These are phyloP conservation scores for Suhomyces wounanorum DNA, from an alignment of 1,139 yeast species.

Conservation along the genomic window DNA sequence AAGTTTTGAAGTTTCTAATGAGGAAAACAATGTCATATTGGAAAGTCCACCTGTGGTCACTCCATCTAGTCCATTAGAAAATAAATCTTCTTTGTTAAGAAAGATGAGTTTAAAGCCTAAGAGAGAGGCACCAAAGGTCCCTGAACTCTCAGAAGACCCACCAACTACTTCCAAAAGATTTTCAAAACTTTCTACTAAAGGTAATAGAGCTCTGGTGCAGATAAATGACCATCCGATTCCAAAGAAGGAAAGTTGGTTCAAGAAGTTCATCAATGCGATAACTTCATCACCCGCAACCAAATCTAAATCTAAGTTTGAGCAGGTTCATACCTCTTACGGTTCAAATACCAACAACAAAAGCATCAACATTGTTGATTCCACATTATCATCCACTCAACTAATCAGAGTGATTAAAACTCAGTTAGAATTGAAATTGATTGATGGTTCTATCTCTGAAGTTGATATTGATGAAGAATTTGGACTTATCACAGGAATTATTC, in stretches of 20 bases:
- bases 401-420: slow-evolving; percentile 41
- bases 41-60: neutral
- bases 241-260: slow-evolving; percentile 37
- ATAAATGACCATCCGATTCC: slow-evolving; percentile 15
- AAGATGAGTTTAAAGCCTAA: slow-evolving; percentile 43
- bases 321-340: neutral
- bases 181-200: slow-evolving; percentile 25
- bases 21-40: neutral
- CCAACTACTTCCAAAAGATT: slow-evolving; percentile 22
- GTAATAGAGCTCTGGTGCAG: slow-evolving; percentile 13
- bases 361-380: slow-evolving; percentile 38
- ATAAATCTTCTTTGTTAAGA: slow-evolving; percentile 25
- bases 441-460: slow-evolving; percentile 50
- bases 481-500: slow-evolving; percentile 47
- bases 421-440: slow-evolving; percentile 50
- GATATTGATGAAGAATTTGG: slow-evolving; percentile 48
- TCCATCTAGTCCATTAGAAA: slow-evolving; percentile 4
- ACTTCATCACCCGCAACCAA: slow-evolving; percentile 15
- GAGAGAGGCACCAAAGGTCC: slow-evolving; percentile 49
- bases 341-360: slow-evolving; percentile 20
- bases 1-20: neutral
- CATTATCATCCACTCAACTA: slow-evolving; percentile 32
- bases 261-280: slow-evolving; percentile 32
- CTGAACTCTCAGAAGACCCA: slow-evolving; percentile 18
- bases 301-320: slow-evolving; percentile 5